A percentile compares a stretch with the other conserved stretches of the same genome.
Evolutionary conservation across 352 stramenopile genomes (phyloP).

Genomic region (Pythium utonaiense): DNA sequence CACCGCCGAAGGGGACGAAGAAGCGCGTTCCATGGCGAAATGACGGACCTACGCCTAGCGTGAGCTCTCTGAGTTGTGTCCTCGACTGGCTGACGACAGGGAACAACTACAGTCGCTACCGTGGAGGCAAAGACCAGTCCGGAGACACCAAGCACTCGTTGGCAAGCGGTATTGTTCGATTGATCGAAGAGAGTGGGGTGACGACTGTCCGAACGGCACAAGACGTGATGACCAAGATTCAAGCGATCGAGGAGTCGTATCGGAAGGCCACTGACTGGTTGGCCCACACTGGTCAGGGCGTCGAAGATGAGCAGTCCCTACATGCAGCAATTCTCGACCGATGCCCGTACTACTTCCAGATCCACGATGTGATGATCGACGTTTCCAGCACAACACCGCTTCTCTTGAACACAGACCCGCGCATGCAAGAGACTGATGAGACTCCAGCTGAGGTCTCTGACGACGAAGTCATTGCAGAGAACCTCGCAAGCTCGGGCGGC

Average conservation of each 20-base stretch:
- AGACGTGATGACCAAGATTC: conserved; percentile 20
- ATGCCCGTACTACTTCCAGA: conserved; percentile 20
- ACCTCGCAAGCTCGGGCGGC: too few species aligned
- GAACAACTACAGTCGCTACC: conserved; percentile 20
- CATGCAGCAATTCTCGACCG: conserved; percentile 9
- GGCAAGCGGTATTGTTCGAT: conserved; percentile 12
- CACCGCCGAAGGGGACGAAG: too few species aligned
- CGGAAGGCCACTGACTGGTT: conserved; percentile 17
- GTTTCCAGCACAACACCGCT: neutral
- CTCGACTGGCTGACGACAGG: conserved; percentile 24
- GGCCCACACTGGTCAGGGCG: conserved; percentile 17
- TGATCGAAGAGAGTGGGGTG: conserved; percentile 7
- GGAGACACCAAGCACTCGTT: conserved; percentile 16
- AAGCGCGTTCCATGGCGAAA: conserved; percentile 8
- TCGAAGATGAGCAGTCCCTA: conserved; percentile 14
- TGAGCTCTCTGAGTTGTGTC: conserved; percentile 23
- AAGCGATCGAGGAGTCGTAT: conserved; percentile 13
- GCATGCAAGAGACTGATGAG: neutral
- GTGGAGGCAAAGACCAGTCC: conserved; percentile 18
- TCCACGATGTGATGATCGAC: conserved; percentile 15
- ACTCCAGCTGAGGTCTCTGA: neutral
- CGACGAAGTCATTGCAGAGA: too few species aligned
- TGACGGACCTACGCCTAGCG: neutral
- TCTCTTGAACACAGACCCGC: neutral
- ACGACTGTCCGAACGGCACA: conserved; percentile 15